phyloP scores from a whole-genome alignment of 345 rosid species.

The Eucalyptus tenuipes region DNA sequence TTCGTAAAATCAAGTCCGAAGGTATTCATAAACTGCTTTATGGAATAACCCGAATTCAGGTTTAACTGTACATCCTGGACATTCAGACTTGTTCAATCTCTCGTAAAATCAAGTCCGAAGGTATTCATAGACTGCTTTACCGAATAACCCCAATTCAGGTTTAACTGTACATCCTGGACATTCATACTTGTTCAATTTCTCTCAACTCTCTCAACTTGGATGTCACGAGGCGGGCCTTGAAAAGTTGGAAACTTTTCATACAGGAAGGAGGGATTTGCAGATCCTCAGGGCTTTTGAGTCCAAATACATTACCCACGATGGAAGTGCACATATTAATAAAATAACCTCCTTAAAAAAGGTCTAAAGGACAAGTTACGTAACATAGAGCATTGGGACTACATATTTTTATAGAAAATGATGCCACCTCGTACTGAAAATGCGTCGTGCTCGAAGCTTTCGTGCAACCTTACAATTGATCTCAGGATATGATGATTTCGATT shows the following conservation, averaged over 20 bases:
- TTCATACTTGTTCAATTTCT: too few relatives aligned
- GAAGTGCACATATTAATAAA: not conserved
- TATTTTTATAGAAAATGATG: not conserved
- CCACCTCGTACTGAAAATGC: not conserved
- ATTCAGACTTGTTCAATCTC: not conserved
- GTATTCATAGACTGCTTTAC: too few relatives aligned
- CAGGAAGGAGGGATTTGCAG: not conserved
- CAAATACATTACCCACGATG: not conserved
- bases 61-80: not conserved
- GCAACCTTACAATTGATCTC: not conserved
- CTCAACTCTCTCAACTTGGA: too few relatives aligned
- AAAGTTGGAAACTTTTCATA: fast-evolving
- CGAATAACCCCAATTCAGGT: too few relatives aligned
- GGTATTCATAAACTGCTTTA: too few relatives aligned
- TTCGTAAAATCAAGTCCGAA: not conserved
- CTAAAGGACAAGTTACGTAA: too few relatives aligned
- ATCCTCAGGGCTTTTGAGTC: not conserved
- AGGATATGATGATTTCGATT: not conserved
- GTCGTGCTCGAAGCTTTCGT: not conserved
- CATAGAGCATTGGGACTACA: fast-evolving
- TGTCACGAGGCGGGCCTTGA: not conserved
- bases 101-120: not conserved
- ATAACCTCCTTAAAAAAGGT: not conserved
- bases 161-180: too few relatives aligned
- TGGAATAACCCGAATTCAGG: too few relatives aligned